These are phyloP conservation scores for Pelargonium cotyledonis DNA, from an alignment of 441 rosid genomes.

Conservation along the genomic window DNA sequence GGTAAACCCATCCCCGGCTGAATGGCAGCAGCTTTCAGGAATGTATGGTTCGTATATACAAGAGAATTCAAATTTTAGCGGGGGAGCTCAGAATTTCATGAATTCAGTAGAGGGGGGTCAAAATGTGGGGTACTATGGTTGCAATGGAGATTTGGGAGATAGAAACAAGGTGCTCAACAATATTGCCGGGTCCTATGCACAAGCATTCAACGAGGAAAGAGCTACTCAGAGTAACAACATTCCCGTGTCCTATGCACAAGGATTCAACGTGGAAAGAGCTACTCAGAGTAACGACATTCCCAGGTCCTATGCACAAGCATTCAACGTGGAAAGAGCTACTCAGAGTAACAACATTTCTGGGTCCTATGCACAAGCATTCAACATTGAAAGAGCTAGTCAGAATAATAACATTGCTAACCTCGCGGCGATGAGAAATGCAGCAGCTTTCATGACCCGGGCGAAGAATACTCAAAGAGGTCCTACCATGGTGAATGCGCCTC, in stretches of 20 bases:
- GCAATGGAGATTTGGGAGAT: constrained; percentile 17
- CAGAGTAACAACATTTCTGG: no score
- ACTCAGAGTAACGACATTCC: no score
- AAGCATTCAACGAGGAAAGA: constrained; percentile 20
- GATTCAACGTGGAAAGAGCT: constrained; percentile 16
- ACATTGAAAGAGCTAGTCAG: constrained; percentile 13
- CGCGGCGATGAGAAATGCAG: constrained; percentile 23
- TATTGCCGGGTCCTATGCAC: constrained; percentile 32
- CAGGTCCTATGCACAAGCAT: not conserved
- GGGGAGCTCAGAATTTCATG: constrained; percentile 22
- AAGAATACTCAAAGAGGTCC: constrained; percentile 19
- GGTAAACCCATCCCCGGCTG: constrained; percentile 5
- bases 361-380: no score
- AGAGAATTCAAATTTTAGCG: constrained; percentile 23
- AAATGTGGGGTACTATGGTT: constrained; percentile 19
- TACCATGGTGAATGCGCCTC: constrained; percentile 22
- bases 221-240: no score
- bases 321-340: constrained; percentile 16
- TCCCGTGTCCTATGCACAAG: no score
- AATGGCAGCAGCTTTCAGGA: constrained; percentile 19
- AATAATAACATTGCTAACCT: constrained; percentile 23
- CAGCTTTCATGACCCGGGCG: constrained; percentile 24
- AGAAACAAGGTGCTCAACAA: constrained; percentile 27
- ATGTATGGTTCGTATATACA: constrained; percentile 23
- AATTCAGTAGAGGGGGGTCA: constrained; percentile 19